Percentiles rank a stretch among this genome's conserved stretches.
Conservation (phyloP, 139 green algal genomes). For the Microglena sp. region DNA sequence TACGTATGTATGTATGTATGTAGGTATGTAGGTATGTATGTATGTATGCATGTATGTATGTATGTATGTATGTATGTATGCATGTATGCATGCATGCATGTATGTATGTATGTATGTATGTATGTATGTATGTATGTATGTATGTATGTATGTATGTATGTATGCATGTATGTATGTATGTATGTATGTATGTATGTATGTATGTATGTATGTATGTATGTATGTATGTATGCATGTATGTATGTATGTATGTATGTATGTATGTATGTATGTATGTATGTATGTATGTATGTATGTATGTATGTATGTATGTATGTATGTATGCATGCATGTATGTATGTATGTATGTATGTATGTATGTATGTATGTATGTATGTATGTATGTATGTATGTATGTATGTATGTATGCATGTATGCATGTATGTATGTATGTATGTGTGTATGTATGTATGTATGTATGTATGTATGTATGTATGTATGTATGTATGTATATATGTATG, state of each 20-base stretch:
- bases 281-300: conserved; percentile 2
- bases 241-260: conserved; percentile 10
- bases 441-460: too few relatives aligned
- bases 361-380: too few relatives aligned
- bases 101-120: not conserved
- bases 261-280: conserved; percentile 9
- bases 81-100: not conserved
- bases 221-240: conserved; percentile 7
- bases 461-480: too few relatives aligned
- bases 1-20: not conserved
- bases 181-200: conserved; percentile 9
- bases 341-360: not conserved
- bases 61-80: not conserved
- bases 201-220: conserved; percentile 10
- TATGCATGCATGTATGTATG: not conserved
- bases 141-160: not conserved
- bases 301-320: conserved; percentile 7
- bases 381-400: too few relatives aligned
- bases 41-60: not conserved
- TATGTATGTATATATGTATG: too few relatives aligned
- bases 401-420: too few relatives aligned
- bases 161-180: conserved; percentile 3
- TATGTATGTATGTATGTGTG: too few relatives aligned
- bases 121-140: not conserved
- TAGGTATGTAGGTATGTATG: not conserved